These are phyloP conservation scores for Asterochloris erici DNA, from an alignment of 139 green algal species.

Conservation along the genomic window DNA sequence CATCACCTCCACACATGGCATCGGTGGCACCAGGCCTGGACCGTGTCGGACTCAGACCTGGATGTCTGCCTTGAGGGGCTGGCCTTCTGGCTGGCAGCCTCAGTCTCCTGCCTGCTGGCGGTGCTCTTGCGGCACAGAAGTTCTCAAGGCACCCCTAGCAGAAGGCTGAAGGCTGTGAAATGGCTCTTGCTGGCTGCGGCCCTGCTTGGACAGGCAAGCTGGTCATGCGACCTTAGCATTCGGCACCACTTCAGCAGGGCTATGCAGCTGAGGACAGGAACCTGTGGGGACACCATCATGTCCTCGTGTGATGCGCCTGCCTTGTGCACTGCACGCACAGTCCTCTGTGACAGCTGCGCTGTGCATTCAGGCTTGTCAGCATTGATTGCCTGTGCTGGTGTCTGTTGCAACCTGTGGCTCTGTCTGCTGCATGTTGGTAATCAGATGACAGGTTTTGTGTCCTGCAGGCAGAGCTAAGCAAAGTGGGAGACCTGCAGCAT, in stretches of 20 bases:
- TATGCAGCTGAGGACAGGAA: no score
- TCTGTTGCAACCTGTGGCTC: no score
- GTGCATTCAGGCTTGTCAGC: no score
- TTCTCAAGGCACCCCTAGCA: neutral
- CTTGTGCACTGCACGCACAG: no score
- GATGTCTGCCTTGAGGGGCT: slow-evolving; percentile 45
- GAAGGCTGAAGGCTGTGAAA: neutral
- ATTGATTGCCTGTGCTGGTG: no score
- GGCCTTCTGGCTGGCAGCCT: slow-evolving; percentile 13
- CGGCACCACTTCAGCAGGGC: neutral
- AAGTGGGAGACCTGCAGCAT: no score
- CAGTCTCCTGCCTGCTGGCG: neutral
- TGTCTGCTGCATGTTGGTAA: no score
- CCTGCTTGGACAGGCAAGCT: neutral
- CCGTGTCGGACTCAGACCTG: slow-evolving; percentile 43
- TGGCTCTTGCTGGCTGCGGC: neutral
- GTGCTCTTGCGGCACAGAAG: neutral
- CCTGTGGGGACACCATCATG: no score
- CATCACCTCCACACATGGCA: neutral
- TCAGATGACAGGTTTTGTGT: no score
- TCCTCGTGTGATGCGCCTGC: no score
- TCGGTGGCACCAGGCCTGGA: slow-evolving; percentile 32
- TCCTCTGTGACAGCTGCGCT: no score
- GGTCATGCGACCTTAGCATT: neutral
- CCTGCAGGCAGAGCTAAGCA: no score